phyloP scores from a whole-genome alignment of 2,329 filamentous ascomycete species.

The Didymosphaeria variabile region DNA sequence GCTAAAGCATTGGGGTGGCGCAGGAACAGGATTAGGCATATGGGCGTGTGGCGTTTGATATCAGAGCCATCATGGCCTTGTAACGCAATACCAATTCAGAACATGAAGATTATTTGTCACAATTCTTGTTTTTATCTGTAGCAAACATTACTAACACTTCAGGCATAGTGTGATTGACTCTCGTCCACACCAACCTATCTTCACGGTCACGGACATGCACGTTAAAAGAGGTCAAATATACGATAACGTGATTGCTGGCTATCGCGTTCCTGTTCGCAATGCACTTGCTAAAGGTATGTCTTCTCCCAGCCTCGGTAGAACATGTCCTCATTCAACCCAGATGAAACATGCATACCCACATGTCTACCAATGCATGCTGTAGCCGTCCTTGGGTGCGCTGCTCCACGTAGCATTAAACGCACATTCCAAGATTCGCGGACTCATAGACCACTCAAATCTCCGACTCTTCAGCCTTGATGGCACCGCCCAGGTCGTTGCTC shows the following conservation, averaged over 20 bases:
- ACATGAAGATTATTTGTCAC: neutral
- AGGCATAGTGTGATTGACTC: neutral
- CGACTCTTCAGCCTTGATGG: slow-evolving; percentile 4
- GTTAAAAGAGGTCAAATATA: neutral
- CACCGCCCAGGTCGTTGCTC: neutral
- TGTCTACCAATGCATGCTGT: too few species aligned
- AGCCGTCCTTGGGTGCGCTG: too few species aligned
- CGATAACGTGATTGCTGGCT: neutral
- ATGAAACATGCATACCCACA: too few species aligned
- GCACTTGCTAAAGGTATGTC: neutral
- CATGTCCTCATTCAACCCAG: too few species aligned
- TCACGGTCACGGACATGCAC: neutral
- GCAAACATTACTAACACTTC: neutral
- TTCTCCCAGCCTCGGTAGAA: neutral
- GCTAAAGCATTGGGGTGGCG: slow-evolving; percentile 37
- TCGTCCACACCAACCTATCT: neutral
- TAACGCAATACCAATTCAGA: neutral
- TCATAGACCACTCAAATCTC: neutral
- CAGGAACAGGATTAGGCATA: slow-evolving; percentile 21
- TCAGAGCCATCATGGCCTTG: slow-evolving; percentile 1
- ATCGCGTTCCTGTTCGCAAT: neutral
- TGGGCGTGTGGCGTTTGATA: slow-evolving; percentile 31
- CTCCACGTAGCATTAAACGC: too few species aligned
- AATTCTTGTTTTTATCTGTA: neutral
- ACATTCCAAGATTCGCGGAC: too few species aligned